Percentiles rank a stretch among this genome's conserved stretches.
Conservation (phyloP, 495 filamentous ascomycete species). For the Hypomontagnella submonticulosa region DNA sequence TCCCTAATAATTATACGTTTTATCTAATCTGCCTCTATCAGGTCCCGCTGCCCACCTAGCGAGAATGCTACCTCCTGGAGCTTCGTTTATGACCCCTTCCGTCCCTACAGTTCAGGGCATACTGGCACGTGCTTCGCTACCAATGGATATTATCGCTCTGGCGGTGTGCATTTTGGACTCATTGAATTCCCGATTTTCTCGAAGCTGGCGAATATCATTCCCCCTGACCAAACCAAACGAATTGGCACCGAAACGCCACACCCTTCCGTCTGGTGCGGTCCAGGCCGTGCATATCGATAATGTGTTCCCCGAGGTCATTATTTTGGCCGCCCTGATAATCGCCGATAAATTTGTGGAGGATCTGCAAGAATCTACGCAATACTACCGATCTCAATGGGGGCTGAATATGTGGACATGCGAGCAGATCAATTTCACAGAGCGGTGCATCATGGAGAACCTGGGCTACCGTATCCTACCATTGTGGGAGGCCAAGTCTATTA, state of each 20-base stretch:
- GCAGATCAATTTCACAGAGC: slow-evolving; percentile 66
- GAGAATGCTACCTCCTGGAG: slow-evolving; percentile 64
- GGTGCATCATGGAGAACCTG: slow-evolving; percentile 65
- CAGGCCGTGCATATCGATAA: slow-evolving; percentile 63
- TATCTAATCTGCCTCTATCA: slow-evolving; percentile 44
- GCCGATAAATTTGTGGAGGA: slow-evolving; percentile 66
- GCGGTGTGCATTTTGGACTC: slow-evolving; percentile 67
- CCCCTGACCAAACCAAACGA: slow-evolving; percentile 49
- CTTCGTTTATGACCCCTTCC: slow-evolving; percentile 61
- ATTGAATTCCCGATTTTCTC: slow-evolving; percentile 65
- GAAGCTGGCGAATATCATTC: slow-evolving; percentile 62
- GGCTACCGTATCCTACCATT: slow-evolving; percentile 63
- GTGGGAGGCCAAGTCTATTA: slow-evolving; percentile 59
- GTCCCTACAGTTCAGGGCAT: slow-evolving; percentile 63
- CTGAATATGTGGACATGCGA: slow-evolving; percentile 61
- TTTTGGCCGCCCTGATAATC: slow-evolving; percentile 61
- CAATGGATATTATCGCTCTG: slow-evolving; percentile 62
- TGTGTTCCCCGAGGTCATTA: slow-evolving; percentile 63
- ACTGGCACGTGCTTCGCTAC: slow-evolving; percentile 60
- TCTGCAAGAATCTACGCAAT: slow-evolving; percentile 54
- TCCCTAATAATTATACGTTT: slow-evolving; percentile 4
- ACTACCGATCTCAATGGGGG: slow-evolving; percentile 59
- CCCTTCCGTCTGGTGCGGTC: slow-evolving; percentile 52
- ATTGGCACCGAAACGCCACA: slow-evolving; percentile 55
- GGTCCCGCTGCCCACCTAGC: slow-evolving; percentile 66